phyloP scores from a whole-genome alignment of 768 basidiomycete genomes.

The Goffeauzyma gilvescens region DNA sequence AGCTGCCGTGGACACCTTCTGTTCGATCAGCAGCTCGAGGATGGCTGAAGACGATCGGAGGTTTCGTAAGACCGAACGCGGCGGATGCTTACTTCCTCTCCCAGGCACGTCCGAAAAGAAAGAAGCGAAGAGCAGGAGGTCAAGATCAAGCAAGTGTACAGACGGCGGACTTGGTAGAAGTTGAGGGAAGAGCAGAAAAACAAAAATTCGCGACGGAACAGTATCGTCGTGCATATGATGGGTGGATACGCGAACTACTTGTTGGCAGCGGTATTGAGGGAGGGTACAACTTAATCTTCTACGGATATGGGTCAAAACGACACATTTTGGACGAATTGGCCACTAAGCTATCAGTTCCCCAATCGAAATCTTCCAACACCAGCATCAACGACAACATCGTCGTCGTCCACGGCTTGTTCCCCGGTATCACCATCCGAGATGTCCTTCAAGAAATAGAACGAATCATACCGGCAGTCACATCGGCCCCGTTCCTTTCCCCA shows the following conservation, averaged over 20 bases:
- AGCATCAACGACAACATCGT: slow-evolving; percentile 57
- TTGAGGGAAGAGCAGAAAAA: background rate
- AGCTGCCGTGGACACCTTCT: too few species aligned
- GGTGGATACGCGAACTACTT: slow-evolving; percentile 53
- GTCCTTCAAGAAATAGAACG: slow-evolving; percentile 34
- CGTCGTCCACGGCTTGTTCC: slow-evolving; percentile 59
- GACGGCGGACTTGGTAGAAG: too few species aligned
- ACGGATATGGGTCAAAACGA: slow-evolving; percentile 79
- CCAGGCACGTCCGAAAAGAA: slow-evolving; percentile 39
- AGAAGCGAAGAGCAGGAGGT: too few species aligned
- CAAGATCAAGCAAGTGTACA: too few species aligned
- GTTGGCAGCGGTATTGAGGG: too few species aligned
- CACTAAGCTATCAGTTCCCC: slow-evolving; percentile 38
- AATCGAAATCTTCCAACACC: too few species aligned
- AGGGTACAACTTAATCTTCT: slow-evolving; percentile 75
- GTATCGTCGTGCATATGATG: slow-evolving; percentile 20
- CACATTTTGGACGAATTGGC: slow-evolving; percentile 57
- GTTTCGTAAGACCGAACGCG: slow-evolving; percentile 43
- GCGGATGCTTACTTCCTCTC: slow-evolving; percentile 69
- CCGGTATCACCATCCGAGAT: slow-evolving; percentile 49
- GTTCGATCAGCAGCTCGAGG: too few species aligned
- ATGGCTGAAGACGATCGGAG: too few species aligned
- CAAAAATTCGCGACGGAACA: background rate
- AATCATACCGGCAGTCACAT: too few species aligned
- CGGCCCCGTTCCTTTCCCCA: too few species aligned